Percentiles rank a stretch among this genome's conserved stretches.
phyloP scores from a whole-genome alignment of 2,329 filamentous ascomycete species.

The Trichoderma atroviride region DNA sequence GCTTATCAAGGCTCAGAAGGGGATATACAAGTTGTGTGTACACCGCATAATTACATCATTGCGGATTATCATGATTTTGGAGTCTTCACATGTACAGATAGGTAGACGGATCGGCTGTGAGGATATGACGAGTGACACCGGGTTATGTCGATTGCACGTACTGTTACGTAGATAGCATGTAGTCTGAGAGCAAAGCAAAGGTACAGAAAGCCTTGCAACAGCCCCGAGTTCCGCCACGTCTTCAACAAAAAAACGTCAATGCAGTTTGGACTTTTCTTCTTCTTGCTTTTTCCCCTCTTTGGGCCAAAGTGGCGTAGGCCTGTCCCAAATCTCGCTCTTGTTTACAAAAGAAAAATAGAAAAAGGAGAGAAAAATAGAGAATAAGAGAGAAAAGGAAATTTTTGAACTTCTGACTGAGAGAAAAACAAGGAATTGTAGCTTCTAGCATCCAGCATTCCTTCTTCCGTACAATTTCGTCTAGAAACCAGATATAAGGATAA shows the following conservation, averaged over 20 bases:
- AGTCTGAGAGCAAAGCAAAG: not conserved
- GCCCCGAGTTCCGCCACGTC: not conserved
- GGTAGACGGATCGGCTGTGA: not conserved
- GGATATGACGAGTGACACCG: not conserved
- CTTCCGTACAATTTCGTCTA: constrained; percentile 21
- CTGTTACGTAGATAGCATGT: not conserved
- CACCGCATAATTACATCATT: not conserved
- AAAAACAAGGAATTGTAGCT: constrained; percentile 4
- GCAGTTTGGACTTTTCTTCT: constrained; percentile 4
- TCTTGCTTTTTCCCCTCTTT: constrained; percentile 8
- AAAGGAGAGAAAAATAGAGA: not conserved
- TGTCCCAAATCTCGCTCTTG: constrained; percentile 1
- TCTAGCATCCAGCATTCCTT: constrained; percentile 22
- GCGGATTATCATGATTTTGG: not conserved
- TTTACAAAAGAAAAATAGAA: not conserved
- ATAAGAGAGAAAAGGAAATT: not conserved
- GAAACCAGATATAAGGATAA: constrained; percentile 20
- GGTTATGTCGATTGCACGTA: not conserved
- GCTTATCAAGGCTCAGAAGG: not conserved
- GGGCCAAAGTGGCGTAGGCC: constrained; percentile 7
- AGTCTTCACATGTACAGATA: not conserved
- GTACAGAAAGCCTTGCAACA: not conserved
- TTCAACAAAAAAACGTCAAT: not conserved
- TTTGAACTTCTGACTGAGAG: not conserved
- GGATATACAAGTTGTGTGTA: not conserved